A percentile compares a stretch with the other conserved stretches of the same genome.
Evolutionary conservation across 306 rosid species (phyloP).

Genomic region (Trichosanthes truncata): DNA sequence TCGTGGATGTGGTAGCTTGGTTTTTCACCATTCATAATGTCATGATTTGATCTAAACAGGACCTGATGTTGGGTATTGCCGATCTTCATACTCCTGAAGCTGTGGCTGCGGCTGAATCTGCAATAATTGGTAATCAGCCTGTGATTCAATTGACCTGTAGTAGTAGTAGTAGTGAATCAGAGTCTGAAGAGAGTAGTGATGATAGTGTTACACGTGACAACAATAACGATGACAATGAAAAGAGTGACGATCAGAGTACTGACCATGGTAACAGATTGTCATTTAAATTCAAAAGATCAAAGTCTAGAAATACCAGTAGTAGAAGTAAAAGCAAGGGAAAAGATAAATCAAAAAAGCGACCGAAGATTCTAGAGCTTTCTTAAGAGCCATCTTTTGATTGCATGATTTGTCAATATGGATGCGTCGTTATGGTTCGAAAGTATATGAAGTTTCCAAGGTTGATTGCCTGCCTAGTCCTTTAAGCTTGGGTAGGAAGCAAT

Average conservation of each 20-base stretch:
- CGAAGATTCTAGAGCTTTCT: slow-evolving; percentile 54
- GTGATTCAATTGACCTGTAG: slow-evolving; percentile 36
- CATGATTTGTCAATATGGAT: not conserved
- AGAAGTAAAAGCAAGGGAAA: slow-evolving; percentile 13
- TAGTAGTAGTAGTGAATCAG: slow-evolving; percentile 29
- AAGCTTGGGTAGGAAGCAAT: not conserved
- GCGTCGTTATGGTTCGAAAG: not conserved
- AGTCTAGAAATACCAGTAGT: slow-evolving; percentile 11
- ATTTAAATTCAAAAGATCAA: slow-evolving; percentile 14
- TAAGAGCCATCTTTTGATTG: not conserved
- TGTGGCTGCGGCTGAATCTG: slow-evolving; percentile 85
- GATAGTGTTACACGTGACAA: slow-evolving; percentile 17
- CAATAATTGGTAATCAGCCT: slow-evolving; percentile 43
- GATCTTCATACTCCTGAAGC: slow-evolving; percentile 87
- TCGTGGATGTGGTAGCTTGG: not conserved
- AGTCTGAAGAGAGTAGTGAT: slow-evolving; percentile 37
- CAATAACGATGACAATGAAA: slow-evolving; percentile 8
- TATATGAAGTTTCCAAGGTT: not conserved
- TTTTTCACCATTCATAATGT: not conserved
- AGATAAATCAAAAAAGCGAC: slow-evolving; percentile 28
- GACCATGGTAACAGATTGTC: not conserved
- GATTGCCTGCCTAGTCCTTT: not conserved
- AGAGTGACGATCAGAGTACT: not conserved
- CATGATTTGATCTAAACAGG: slow-evolving; percentile 64
- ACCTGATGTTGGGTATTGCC: slow-evolving; percentile 78